These are phyloP conservation scores for Mucor indicus DNA, from an alignment of 371 early-diverging fungal species.

Conservation along the genomic window DNA sequence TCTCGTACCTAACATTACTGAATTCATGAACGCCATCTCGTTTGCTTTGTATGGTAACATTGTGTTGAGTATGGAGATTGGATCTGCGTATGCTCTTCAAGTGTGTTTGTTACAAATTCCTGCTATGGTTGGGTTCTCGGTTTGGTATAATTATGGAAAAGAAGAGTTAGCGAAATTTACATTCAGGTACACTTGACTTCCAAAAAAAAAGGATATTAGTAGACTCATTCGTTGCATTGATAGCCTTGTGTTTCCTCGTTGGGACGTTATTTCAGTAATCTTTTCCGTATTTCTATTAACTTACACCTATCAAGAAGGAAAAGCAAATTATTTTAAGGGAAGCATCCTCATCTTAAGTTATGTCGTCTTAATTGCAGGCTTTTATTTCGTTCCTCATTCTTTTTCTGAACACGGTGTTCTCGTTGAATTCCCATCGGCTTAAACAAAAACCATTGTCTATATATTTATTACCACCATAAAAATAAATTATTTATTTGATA, in stretches of 20 bases:
- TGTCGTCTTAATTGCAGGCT: conserved; percentile 74
- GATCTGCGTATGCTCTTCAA: conserved; percentile 94
- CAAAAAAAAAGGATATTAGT: conserved; percentile 15
- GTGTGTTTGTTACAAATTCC: conserved; percentile 96
- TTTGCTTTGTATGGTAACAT: conserved; percentile 94
- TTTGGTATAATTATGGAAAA: conserved; percentile 60
- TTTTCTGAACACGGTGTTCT: conserved; percentile 18
- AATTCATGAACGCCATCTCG: conserved; percentile 95
- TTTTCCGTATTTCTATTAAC: conserved; percentile 85
- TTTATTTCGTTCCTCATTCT: conserved; percentile 71
- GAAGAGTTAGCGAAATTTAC: conserved; percentile 31
- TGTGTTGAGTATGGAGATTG: conserved; percentile 91
- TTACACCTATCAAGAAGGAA: conserved; percentile 92
- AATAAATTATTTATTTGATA: no score
- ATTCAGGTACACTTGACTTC: conserved; percentile 37
- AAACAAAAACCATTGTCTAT: no score
- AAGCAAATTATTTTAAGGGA: conserved; percentile 94
- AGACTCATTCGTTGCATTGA: conserved; percentile 4
- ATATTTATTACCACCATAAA: no score
- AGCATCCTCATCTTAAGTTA: conserved; percentile 87
- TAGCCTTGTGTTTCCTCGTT: conserved; percentile 92
- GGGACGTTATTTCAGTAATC: conserved; percentile 86
- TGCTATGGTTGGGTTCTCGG: conserved; percentile 82
- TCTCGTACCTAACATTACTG: conserved; percentile 92
- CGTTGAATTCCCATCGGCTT: conserved; percentile 3